A percentile compares a stretch with the other conserved stretches of the same genome.
phyloP scores from a whole-genome alignment of 208 protist genomes.

The Blechomonas ayalai region DNA sequence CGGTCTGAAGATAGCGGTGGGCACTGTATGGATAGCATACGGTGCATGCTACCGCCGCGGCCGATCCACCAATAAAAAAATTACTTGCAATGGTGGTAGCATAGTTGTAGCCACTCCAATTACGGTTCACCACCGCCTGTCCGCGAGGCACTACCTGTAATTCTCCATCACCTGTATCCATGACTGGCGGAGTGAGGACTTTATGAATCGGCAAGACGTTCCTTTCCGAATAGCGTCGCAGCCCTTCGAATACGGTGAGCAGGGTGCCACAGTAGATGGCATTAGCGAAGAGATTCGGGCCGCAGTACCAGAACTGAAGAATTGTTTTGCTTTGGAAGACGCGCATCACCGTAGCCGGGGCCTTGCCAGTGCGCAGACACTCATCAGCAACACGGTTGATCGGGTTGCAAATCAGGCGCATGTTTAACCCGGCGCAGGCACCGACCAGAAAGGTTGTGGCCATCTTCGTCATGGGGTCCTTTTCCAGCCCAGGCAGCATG shows the following conservation, averaged over 20 bases:
- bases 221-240: constrained; percentile 81
- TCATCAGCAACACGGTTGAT: constrained; percentile 81
- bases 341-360: constrained; percentile 29
- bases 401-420: constrained; percentile 83
- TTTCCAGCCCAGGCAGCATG: constrained; percentile 53
- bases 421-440: constrained; percentile 65
- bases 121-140: constrained; percentile 9
- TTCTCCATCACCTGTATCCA: constrained; percentile 3
- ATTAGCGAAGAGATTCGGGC: constrained; percentile 76
- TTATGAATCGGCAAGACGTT: constrained; percentile 41
- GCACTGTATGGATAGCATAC: constrained; percentile 83
- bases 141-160: constrained; percentile 8
- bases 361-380: constrained; percentile 61
- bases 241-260: constrained; percentile 81
- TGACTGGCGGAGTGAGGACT: constrained; percentile 1
- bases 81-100: constrained; percentile 41
- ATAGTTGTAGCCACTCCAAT: constrained; percentile 62
- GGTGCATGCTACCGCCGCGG: constrained; percentile 75
- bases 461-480: constrained; percentile 64
- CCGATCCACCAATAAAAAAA: constrained; percentile 60
- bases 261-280: constrained; percentile 84
- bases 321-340: constrained; percentile 77
- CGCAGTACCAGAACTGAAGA: constrained; percentile 84
- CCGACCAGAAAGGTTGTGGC: constrained; percentile 76
- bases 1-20: constrained; percentile 83